These are phyloP conservation scores for Barnettozyma salicaria DNA, from an alignment of 805 yeast species.

Conservation along the genomic window DNA sequence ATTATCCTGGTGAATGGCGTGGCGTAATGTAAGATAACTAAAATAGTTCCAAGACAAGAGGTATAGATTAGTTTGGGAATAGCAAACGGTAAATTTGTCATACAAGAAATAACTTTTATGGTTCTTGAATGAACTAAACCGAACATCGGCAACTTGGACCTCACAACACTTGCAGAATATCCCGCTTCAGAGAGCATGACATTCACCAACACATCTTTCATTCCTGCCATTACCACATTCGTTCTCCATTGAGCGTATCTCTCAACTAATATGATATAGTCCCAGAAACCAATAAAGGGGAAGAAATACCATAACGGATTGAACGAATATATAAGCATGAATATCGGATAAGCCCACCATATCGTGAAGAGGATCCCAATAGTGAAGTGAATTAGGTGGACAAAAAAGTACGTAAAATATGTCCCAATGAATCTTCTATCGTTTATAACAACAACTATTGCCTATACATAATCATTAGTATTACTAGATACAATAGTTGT, in stretches of 20 bases:
- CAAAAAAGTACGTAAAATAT: slow-evolving; percentile 3
- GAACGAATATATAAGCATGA: not conserved
- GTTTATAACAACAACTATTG: slow-evolving; percentile 2
- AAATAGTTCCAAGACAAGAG: not conserved
- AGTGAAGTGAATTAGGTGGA: slow-evolving; percentile 6
- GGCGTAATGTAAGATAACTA: not conserved
- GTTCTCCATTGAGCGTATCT: slow-evolving; percentile 8
- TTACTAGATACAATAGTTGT: not conserved
- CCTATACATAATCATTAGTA: not conserved
- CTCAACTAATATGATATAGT: slow-evolving; percentile 5
- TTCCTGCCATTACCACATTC: slow-evolving; percentile 2
- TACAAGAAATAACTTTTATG: slow-evolving; percentile 1
- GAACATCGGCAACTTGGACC: slow-evolving; percentile 6
- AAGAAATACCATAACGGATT: slow-evolving; percentile 9
- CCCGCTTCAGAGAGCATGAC: slow-evolving; percentile 9
- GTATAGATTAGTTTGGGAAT: slow-evolving; percentile 3
- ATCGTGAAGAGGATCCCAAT: slow-evolving; percentile 2
- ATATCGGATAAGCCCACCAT: slow-evolving; percentile 9
- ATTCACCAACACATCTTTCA: slow-evolving; percentile 1
- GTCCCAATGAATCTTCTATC: slow-evolving; percentile 8
- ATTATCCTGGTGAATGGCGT: not conserved
- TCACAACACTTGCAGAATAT: slow-evolving; percentile 5
- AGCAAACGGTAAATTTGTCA: slow-evolving; percentile 3
- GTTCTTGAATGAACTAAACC: slow-evolving; percentile 7
- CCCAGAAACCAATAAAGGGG: slow-evolving; percentile 7